A percentile compares a stretch with the other conserved stretches of the same genome.
Evolutionary conservation across 768 basidiomycete genomes (phyloP).

Genomic region (Boletus rufocinnamomeus): DNA sequence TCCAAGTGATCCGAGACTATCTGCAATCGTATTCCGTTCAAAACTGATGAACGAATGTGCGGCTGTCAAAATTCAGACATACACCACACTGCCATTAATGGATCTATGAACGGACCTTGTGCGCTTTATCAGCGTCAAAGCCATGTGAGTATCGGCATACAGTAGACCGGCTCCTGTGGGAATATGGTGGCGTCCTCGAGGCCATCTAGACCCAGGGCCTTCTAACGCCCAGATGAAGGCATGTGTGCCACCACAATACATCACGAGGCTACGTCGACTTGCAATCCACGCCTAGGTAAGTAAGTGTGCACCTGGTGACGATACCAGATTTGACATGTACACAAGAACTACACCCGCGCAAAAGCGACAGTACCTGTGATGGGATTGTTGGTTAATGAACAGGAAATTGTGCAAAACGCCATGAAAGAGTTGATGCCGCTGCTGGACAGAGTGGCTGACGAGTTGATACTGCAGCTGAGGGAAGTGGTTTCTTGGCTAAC

Average conservation of each 20-base stretch:
- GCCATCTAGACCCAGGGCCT: neutral
- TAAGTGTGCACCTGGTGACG: neutral
- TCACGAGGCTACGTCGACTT: neutral
- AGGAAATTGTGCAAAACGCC: conserved; percentile 6
- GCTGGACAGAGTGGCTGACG: neutral
- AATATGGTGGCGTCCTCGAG: conserved; percentile 7
- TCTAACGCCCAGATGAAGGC: neutral
- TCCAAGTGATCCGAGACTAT: too few relatives aligned
- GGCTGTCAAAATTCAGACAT: neutral
- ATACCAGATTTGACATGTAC: neutral
- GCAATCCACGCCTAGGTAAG: conserved; percentile 1
- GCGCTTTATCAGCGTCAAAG: neutral
- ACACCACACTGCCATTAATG: neutral
- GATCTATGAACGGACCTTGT: neutral
- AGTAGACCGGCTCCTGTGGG: conserved; percentile 1
- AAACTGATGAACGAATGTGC: too few relatives aligned
- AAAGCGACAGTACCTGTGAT: conserved; percentile 6
- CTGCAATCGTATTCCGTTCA: too few relatives aligned
- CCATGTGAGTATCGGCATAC: neutral
- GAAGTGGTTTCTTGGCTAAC: neutral
- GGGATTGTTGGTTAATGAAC: conserved; percentile 25
- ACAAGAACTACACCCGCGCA: neutral
- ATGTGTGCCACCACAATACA: neutral
- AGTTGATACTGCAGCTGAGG: neutral
- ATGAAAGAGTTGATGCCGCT: conserved; percentile 20